phyloP scores from a whole-genome alignment of 192 early-diverging fungal genomes.

The Coemansia aciculifera region DNA sequence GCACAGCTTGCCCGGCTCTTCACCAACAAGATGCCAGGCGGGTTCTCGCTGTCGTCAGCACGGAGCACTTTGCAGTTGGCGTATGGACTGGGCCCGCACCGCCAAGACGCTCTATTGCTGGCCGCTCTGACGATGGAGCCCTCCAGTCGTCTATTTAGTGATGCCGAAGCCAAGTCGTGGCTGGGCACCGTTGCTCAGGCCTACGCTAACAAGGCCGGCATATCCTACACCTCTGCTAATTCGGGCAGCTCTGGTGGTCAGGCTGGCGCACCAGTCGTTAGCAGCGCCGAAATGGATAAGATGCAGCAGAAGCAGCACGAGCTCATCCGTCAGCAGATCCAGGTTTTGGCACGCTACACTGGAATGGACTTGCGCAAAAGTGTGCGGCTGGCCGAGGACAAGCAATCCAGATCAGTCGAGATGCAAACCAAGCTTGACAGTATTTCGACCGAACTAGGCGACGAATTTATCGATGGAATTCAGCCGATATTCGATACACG shows the following conservation, averaged over 20 bases:
- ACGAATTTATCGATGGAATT: constrained; percentile 72
- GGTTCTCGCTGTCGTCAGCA: constrained; percentile 75
- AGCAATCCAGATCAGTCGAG: constrained; percentile 57
- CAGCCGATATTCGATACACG: constrained; percentile 70
- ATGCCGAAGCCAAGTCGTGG: constrained; percentile 81
- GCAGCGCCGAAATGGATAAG: constrained; percentile 89
- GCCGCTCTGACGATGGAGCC: constrained; percentile 80
- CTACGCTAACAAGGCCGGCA: constrained; percentile 73
- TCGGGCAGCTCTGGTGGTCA: constrained; percentile 47
- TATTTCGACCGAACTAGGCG: constrained; percentile 83
- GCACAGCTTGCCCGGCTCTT: constrained; percentile 76
- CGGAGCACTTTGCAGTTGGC: constrained; percentile 66
- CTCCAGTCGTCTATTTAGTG: constrained; percentile 67
- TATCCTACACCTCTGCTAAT: constrained; percentile 65
- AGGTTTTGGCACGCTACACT: constrained; percentile 84
- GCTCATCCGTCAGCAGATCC: constrained; percentile 82
- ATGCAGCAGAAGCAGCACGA: constrained; percentile 76
- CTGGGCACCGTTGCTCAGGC: constrained; percentile 67
- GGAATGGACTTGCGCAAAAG: constrained; percentile 75
- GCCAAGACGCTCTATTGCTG: constrained; percentile 74
- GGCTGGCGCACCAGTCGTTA: constrained; percentile 56
- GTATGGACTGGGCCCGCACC: constrained; percentile 76
- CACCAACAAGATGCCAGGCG: constrained; percentile 87
- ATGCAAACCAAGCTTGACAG: constrained; percentile 77
- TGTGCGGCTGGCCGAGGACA: constrained; percentile 62